phyloP scores from a whole-genome alignment of 1,284 basidiomycete species.

The Puccinia coronata region DNA sequence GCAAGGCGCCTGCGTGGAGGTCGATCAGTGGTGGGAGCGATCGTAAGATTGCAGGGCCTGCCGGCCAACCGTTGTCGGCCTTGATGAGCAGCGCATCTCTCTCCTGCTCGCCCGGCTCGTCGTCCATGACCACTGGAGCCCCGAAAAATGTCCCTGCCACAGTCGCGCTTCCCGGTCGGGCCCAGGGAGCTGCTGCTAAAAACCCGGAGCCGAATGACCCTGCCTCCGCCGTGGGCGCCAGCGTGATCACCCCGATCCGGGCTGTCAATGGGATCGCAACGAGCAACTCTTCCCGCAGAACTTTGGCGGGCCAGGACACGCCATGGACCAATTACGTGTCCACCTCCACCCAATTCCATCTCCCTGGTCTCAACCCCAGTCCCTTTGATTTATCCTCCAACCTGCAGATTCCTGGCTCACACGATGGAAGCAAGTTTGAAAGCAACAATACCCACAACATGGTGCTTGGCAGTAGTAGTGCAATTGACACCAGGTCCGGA shows the following conservation, averaged over 20 bases:
- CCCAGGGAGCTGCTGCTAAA: neutral
- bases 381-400: neutral
- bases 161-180: neutral
- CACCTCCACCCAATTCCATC: constrained; percentile 56
- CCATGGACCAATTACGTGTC: constrained; percentile 58
- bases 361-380: neutral
- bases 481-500: neutral
- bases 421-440: neutral
- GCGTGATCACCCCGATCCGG: constrained; percentile 54
- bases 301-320: constrained; percentile 53
- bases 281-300: constrained; percentile 46
- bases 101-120: neutral
- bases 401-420: neutral
- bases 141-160: neutral
- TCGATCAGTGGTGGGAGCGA: constrained; percentile 11
- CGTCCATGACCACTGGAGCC: neutral
- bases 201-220: constrained; percentile 41
- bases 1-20: constrained; percentile 36
- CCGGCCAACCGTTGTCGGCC: neutral
- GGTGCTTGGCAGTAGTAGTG: neutral
- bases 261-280: constrained; percentile 50
- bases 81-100: constrained; percentile 12
- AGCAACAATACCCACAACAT: neutral
- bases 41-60: neutral
- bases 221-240: constrained; percentile 51